Percentiles rank a stretch among this genome's conserved stretches.
Conservation (phyloP, 495 filamentous ascomycete genomes). For the Hypoxylon fragiforme region DNA sequence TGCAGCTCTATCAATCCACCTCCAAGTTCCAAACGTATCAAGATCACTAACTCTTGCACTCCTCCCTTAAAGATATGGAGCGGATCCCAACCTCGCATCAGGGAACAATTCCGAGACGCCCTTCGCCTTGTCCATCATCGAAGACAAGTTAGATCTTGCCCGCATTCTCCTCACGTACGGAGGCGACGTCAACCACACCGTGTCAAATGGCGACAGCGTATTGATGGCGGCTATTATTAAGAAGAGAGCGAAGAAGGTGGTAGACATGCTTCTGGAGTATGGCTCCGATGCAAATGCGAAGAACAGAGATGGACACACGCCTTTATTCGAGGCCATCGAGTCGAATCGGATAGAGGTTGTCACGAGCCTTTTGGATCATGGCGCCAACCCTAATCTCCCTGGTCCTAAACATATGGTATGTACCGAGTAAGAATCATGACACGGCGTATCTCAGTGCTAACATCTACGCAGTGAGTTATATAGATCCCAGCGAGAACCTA, state of each 20-base stretch:
- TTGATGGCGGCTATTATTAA: constrained; percentile 54
- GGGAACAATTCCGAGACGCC: constrained; percentile 47
- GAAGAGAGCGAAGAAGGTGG: constrained; percentile 43
- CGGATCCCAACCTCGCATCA: constrained; percentile 51
- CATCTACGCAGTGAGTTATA: constrained; percentile 1
- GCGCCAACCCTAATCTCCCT: constrained; percentile 55
- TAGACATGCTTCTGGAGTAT: constrained; percentile 53
- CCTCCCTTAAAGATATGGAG: constrained; percentile 40
- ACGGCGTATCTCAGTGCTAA: too few relatives aligned
- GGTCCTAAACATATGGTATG: constrained; percentile 52
- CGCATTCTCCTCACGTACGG: constrained; percentile 53
- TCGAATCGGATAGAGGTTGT: constrained; percentile 47
- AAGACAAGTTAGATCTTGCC: constrained; percentile 47
- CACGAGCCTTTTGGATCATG: constrained; percentile 50
- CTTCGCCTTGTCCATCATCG: constrained; percentile 40
- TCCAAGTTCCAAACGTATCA: too few relatives aligned
- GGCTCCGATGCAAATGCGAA: constrained; percentile 56
- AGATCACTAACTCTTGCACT: background rate
- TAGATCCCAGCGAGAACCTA: too few relatives aligned
- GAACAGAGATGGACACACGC: constrained; percentile 52
- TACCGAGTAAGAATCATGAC: too few relatives aligned
- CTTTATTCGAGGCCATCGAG: constrained; percentile 51
- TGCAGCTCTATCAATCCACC: too few relatives aligned
- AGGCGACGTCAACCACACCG: constrained; percentile 48
- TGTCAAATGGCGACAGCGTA: constrained; percentile 49